These are phyloP conservation scores for Lanmaoa pseudosensibilis DNA, from an alignment of 768 basidiomycete genomes.

Conservation along the genomic window DNA sequence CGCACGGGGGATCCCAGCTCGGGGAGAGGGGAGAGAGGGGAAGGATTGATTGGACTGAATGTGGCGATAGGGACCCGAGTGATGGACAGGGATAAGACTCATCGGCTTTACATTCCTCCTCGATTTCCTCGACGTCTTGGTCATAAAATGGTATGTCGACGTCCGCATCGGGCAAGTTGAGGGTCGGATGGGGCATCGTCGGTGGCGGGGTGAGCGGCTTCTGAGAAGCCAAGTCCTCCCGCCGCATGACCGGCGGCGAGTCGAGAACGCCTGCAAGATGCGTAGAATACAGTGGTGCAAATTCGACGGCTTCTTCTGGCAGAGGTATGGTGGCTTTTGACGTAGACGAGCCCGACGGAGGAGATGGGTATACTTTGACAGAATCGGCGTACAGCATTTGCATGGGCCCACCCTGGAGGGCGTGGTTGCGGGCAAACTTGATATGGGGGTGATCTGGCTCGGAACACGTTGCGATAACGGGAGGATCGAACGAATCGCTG, in stretches of 20 bases:
- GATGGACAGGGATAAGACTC: conserved; percentile 16
- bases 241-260: conserved; percentile 36
- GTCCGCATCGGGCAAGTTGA: conserved; percentile 39
- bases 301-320: conserved; percentile 28
- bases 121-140: conserved; percentile 14
- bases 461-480: conserved; percentile 20
- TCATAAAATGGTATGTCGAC: conserved; percentile 16
- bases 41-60: conserved; percentile 9
- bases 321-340: conserved; percentile 26
- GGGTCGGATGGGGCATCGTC: conserved; percentile 39
- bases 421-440: conserved; percentile 18
- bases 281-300: conserved; percentile 21
- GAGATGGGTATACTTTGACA: conserved; percentile 27
- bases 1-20: conserved; percentile 26
- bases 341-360: conserved; percentile 28
- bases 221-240: conserved; percentile 29
- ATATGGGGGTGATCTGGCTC: conserved; percentile 15
- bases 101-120: conserved; percentile 22
- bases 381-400: conserved; percentile 22
- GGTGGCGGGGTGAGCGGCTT: conserved; percentile 44
- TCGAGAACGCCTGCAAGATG: conserved; percentile 35
- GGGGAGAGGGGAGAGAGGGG: conserved; percentile 39
- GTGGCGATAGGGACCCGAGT: conserved; percentile 15
- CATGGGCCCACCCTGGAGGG: conserved; percentile 5
- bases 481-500: conserved; percentile 25